Evolutionary conservation across 1,139 yeast species (phyloP), one percentile per base, ranked within the genome.

Genomic region (Hansenula sp.): DNA sequence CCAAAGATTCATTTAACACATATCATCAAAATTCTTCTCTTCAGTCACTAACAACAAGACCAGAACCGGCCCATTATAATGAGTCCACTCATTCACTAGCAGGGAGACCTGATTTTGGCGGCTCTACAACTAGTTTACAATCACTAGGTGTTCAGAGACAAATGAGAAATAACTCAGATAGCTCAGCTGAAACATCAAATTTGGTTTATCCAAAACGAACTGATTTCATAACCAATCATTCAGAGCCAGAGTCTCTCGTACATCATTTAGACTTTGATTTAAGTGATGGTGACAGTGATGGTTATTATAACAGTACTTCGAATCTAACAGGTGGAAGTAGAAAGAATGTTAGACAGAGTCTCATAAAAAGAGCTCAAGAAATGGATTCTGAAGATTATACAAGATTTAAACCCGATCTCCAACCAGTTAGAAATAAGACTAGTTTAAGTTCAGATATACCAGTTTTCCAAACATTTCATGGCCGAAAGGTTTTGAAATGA

Each of bases 371-470:
- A 29, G 54, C 56, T 13, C 39, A 36, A 20, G 47, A 53, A 16
- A 51, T 53, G 55, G 54, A 48, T 19, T 8, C 32, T 12, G 57
- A 55, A 32, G 53, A 53, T 29, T 55, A 55, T 29, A 45, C 45
- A n/a, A 40, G 47, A 27, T 45, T 50, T 26, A 46, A 29, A 22
- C 37, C 41, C 11, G 19, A 24, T 32, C 12, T 21, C 10, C 29
- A 6, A 24, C 6, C 24, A 11, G 8, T 19, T 18, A 27, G n/a
- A 6, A 12, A 14, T 10, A 14, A 10, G 20, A 21, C 8, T 28
- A 22, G 33, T 21, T 19, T 21, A 11, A 34, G 26, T 14, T 2
- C n/a, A 10, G 27, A 25, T 6, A 18, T 37, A n/a, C 32, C 34
- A 4, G 35, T 37, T 6, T 37, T 37, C 14, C 30, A 27, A 21